These are phyloP conservation scores for Gyrodon lividus DNA, from an alignment of 768 basidiomycete species.

Conservation along the genomic window DNA sequence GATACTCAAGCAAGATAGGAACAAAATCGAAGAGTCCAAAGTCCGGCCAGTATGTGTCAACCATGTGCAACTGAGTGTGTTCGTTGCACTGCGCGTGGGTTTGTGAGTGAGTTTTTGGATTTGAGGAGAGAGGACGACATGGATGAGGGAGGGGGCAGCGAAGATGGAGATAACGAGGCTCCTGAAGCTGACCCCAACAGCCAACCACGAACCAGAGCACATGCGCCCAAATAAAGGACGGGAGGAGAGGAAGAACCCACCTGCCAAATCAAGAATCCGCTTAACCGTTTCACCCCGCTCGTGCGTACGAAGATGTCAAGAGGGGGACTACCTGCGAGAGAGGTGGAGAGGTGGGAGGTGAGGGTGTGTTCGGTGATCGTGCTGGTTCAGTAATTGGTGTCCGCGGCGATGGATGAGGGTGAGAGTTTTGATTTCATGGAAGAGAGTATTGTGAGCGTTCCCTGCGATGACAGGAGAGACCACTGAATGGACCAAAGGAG, in stretches of 20 bases:
- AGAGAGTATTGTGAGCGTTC: not conserved
- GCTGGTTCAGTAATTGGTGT: constrained; percentile 20
- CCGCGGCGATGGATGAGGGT: not conserved
- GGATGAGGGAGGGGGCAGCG: not conserved
- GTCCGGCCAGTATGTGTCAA: constrained; percentile 86
- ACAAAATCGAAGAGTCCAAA: constrained; percentile 86
- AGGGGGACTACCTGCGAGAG: constrained; percentile 65
- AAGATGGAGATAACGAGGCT: not conserved
- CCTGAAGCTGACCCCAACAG: too few relatives aligned
- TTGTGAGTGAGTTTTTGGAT: not conserved
- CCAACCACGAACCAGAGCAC: too few relatives aligned
- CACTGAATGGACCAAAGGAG: not conserved
- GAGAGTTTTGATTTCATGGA: not conserved
- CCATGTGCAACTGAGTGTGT: constrained; percentile 85
- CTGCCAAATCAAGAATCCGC: constrained; percentile 95
- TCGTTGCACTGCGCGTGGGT: constrained; percentile 60
- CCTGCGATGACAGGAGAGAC: not conserved
- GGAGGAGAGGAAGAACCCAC: constrained; percentile 40
- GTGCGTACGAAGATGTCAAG: constrained; percentile 90
- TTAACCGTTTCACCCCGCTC: constrained; percentile 66
- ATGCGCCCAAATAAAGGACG: not conserved
- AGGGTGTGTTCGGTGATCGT: constrained; percentile 68
- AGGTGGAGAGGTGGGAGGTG: constrained; percentile 64
- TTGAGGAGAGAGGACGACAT: not conserved
- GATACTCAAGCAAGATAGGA: constrained; percentile 85